Evolutionary conservation across 148 eudicot genomes (phyloP).

Genomic region (Rheum nobile): DNA sequence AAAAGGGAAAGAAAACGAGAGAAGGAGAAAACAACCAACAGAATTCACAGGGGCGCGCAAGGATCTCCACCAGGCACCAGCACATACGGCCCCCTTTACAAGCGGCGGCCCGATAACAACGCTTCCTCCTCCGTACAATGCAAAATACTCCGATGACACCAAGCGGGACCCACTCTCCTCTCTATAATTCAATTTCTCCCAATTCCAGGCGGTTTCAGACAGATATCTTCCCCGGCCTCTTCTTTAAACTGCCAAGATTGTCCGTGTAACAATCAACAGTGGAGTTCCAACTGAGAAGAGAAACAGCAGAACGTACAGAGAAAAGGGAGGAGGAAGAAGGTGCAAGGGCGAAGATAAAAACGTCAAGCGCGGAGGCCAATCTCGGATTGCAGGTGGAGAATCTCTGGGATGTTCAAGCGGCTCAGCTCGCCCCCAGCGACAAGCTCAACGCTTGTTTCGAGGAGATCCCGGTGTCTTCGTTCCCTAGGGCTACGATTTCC

Average conservation of each 20-base stretch:
- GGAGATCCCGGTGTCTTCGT: slow-evolving; percentile 64
- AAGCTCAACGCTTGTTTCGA: slow-evolving; percentile 93
- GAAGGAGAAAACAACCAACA: not conserved
- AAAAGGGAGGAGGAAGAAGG: not conserved
- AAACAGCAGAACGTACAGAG: no score
- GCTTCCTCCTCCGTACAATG: no score
- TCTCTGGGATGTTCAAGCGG: slow-evolving; percentile 65
- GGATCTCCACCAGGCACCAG: not conserved
- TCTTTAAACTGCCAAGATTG: not conserved
- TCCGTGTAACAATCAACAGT: not conserved
- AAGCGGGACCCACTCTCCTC: not conserved
- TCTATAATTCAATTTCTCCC: not conserved
- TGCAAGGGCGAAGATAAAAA: not conserved
- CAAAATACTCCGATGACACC: no score
- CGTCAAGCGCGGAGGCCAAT: slow-evolving; percentile 65
- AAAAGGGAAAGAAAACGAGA: not conserved
- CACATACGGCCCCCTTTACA: not conserved
- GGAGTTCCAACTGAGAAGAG: not conserved
- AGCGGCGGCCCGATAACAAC: not conserved
- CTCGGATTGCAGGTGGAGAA: slow-evolving; percentile 72
- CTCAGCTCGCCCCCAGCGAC: slow-evolving; percentile 62
- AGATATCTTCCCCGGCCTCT: not conserved
- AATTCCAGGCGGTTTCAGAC: not conserved
- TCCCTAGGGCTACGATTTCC: slow-evolving; percentile 52
- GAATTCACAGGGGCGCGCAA: not conserved